These are phyloP conservation scores for Exophiala sp. DNA, from an alignment of 2,329 filamentous ascomycete species.

Conservation along the genomic window DNA sequence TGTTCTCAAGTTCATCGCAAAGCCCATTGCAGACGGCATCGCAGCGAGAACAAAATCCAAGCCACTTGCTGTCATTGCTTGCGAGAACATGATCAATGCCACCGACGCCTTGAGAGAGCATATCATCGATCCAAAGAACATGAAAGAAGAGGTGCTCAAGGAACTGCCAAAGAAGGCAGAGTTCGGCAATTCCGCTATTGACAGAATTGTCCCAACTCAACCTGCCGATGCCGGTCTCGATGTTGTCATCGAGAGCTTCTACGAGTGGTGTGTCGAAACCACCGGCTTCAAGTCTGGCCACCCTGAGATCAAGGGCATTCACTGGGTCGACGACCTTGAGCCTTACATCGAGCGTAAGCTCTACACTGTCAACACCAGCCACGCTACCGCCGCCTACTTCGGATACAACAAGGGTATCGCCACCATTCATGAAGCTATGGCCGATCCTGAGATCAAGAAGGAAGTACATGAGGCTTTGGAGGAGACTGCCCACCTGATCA, in stretches of 20 bases:
- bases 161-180: conserved; percentile 72
- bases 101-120: conserved; percentile 80
- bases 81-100: conserved; percentile 95
- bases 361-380: conserved; percentile 97
- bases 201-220: conserved; percentile 95
- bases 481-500: conserved; percentile 84
- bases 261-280: conserved; percentile 94
- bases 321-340: conserved; percentile 86
- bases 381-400: conserved; percentile 94
- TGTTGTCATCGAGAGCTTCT: conserved; percentile 97
- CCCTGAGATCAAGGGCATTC: conserved; percentile 79
- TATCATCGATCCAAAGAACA: conserved; percentile 74
- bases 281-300: conserved; percentile 72
- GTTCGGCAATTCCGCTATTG: conserved; percentile 97
- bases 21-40: conserved; percentile 91
- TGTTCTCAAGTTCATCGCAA: conserved; percentile 93
- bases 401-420: conserved; percentile 81
- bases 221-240: conserved; percentile 74
- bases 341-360: conserved; percentile 99
- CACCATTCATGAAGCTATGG: conserved; percentile 84
- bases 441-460: conserved; percentile 72
- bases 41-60: conserved; percentile 64
- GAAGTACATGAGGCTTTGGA: conserved; percentile 75
- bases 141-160: conserved; percentile 50
- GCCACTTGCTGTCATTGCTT: conserved; percentile 89